phyloP scores from a whole-genome alignment of 2,329 filamentous ascomycete genomes.

The Rasamsonia emersonii region DNA sequence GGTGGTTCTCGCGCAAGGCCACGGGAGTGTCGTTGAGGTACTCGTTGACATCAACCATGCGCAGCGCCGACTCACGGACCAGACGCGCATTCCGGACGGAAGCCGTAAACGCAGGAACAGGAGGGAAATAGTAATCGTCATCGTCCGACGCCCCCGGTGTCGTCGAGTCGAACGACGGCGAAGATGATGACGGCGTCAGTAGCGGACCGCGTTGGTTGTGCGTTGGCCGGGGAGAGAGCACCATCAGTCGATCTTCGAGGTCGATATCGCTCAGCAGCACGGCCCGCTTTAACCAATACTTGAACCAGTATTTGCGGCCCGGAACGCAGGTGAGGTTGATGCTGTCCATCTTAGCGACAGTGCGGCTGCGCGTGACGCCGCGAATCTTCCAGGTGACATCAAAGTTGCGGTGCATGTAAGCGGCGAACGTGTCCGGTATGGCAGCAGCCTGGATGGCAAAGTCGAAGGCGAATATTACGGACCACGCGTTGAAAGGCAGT shows the following conservation, averaged over 20 bases:
- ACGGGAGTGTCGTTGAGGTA: background rate
- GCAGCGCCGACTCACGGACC: too few relatives aligned
- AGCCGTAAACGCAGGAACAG: too few relatives aligned
- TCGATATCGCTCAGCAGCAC: background rate
- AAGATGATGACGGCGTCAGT: background rate
- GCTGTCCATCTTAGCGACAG: background rate
- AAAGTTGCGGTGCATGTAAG: conserved; percentile 7
- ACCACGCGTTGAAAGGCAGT: background rate
- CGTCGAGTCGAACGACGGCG: too few relatives aligned
- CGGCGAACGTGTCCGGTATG: conserved; percentile 4
- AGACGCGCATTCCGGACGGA: too few relatives aligned
- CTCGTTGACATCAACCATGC: background rate
- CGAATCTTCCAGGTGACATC: background rate
- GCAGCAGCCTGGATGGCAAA: conserved; percentile 7
- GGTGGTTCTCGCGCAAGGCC: background rate
- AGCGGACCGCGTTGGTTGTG: background rate
- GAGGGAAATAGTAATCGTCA: too few relatives aligned
- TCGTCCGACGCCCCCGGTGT: too few relatives aligned
- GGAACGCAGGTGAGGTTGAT: too few relatives aligned
- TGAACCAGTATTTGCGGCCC: too few relatives aligned
- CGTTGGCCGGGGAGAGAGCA: background rate
- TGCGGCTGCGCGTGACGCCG: background rate
- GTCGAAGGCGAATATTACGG: conserved; percentile 10
- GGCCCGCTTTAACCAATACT: background rate
- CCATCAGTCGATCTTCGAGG: background rate